A percentile compares a stretch with the other conserved stretches of the same genome.
phyloP scores from a whole-genome alignment of 2,329 filamentous ascomycete genomes.

The Claviceps lovelessii region DNA sequence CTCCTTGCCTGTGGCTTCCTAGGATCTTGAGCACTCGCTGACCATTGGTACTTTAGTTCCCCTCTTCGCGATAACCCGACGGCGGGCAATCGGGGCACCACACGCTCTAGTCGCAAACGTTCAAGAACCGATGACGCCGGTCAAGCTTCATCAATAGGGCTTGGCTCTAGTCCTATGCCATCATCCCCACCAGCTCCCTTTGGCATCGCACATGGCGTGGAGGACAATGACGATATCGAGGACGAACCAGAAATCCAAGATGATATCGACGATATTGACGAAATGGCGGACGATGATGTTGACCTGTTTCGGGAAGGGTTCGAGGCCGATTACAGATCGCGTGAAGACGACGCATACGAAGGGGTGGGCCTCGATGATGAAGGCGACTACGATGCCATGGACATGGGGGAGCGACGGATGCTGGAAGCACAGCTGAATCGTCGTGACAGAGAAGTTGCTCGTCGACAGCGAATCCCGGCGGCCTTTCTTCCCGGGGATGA shows the following conservation, averaged over 20 bases:
- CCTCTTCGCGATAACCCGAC: slow-evolving; percentile 68
- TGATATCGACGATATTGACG: slow-evolving; percentile 64
- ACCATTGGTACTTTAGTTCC: slow-evolving; percentile 41
- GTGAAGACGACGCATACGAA: slow-evolving; percentile 56
- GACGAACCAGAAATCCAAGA: slow-evolving; percentile 59
- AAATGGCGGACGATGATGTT: slow-evolving; percentile 67
- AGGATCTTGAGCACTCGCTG: neutral
- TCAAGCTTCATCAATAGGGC: slow-evolving; percentile 34
- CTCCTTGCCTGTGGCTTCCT: neutral
- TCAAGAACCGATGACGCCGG: slow-evolving; percentile 38
- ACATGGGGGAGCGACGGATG: slow-evolving; percentile 49
- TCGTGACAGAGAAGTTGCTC: slow-evolving; percentile 57
- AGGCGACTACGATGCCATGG: slow-evolving; percentile 56
- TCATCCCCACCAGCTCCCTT: slow-evolving; percentile 48
- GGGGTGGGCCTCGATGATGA: slow-evolving; percentile 64
- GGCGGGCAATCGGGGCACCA: slow-evolving; percentile 65
- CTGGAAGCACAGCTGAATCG: slow-evolving; percentile 61
- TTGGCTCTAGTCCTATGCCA: slow-evolving; percentile 48
- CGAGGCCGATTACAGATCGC: slow-evolving; percentile 54
- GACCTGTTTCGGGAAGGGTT: slow-evolving; percentile 64
- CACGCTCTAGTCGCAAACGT: slow-evolving; percentile 39
- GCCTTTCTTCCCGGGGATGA: slow-evolving; percentile 71
- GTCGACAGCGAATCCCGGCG: slow-evolving; percentile 51
- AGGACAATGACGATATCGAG: slow-evolving; percentile 58
- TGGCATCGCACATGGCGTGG: slow-evolving; percentile 49